These are phyloP conservation scores for Schwanniomyces vanrijiae DNA, from an alignment of 805 yeast genomes.

Conservation along the genomic window DNA sequence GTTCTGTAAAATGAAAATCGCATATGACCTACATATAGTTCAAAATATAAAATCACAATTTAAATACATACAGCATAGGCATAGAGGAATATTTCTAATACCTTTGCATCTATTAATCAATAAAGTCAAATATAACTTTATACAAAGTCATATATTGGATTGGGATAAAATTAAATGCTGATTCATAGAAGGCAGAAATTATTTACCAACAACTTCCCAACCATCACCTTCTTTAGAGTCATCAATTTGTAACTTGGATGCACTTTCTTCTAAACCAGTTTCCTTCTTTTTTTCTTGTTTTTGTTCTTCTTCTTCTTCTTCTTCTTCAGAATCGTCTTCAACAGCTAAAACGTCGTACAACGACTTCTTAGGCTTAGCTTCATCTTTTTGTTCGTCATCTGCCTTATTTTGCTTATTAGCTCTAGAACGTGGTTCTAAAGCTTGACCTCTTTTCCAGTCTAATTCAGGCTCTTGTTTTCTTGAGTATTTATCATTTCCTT, in stretches of 20 bases:
- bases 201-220: conserved; percentile 39
- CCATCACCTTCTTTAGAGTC: conserved; percentile 28
- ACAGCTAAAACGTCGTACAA: conserved; percentile 31
- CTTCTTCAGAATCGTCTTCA: conserved; percentile 33
- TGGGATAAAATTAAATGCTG: conserved; percentile 1
- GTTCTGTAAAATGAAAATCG: not conserved
- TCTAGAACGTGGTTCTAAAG: conserved; percentile 21
- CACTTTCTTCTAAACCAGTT: conserved; percentile 22
- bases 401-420: conserved; percentile 2
- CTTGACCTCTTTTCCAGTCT: conserved; percentile 41
- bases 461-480: conserved; percentile 28
- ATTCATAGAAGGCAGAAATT: conserved; percentile 7
- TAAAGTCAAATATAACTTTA: not conserved
- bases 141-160: not conserved
- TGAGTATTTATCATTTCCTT: conserved; percentile 27
- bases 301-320: conserved; percentile 16
- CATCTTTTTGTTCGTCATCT: conserved; percentile 19
- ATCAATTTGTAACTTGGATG: conserved; percentile 25
- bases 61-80: not conserved
- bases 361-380: conserved; percentile 28
- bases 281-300: conserved; percentile 15
- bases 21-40: not conserved
- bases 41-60: not conserved
- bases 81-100: not conserved
- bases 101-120: not conserved